phyloP scores from a whole-genome alignment of 352 stramenopile genomes.

The Saprolegnia parasitica region DNA sequence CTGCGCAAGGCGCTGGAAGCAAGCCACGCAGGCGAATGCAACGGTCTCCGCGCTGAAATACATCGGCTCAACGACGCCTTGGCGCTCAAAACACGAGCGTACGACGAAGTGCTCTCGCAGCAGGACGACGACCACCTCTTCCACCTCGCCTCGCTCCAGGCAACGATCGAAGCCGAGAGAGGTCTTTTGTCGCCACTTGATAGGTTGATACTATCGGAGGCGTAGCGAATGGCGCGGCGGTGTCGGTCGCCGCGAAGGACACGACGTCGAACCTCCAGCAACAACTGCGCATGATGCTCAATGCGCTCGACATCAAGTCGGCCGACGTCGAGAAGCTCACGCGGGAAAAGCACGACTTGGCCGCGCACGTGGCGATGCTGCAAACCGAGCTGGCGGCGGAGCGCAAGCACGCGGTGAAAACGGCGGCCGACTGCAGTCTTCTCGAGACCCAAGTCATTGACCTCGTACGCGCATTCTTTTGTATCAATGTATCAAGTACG shows the following conservation, averaged over 20 bases:
- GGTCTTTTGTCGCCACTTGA: background rate
- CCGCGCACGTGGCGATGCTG: background rate
- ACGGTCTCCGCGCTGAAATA: constrained; percentile 33
- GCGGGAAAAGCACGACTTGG: background rate
- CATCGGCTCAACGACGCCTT: background rate
- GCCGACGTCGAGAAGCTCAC: background rate
- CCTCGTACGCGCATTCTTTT: background rate
- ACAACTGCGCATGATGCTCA: constrained; percentile 41
- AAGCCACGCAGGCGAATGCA: background rate
- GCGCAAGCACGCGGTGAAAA: constrained; percentile 5
- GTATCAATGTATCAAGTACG: background rate
- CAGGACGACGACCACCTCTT: constrained; percentile 17
- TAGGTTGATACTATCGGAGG: background rate
- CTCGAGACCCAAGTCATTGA: constrained; percentile 13
- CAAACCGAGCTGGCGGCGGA: constrained; percentile 1
- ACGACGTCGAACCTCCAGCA: constrained; percentile 29
- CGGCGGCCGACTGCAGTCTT: background rate
- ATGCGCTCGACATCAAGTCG: constrained; percentile 10
- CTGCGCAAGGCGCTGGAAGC: constrained; percentile 18
- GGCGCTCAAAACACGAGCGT: constrained; percentile 28
- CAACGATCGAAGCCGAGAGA: constrained; percentile 1
- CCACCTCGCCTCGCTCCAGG: constrained; percentile 7
- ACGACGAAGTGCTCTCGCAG: constrained; percentile 14
- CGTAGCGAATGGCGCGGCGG: background rate
- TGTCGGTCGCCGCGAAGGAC: constrained; percentile 2